Percentiles rank a stretch among this genome's conserved stretches.
Conservation (phyloP, 306 rosid genomes). For the Cucurbita pepo region DNA sequence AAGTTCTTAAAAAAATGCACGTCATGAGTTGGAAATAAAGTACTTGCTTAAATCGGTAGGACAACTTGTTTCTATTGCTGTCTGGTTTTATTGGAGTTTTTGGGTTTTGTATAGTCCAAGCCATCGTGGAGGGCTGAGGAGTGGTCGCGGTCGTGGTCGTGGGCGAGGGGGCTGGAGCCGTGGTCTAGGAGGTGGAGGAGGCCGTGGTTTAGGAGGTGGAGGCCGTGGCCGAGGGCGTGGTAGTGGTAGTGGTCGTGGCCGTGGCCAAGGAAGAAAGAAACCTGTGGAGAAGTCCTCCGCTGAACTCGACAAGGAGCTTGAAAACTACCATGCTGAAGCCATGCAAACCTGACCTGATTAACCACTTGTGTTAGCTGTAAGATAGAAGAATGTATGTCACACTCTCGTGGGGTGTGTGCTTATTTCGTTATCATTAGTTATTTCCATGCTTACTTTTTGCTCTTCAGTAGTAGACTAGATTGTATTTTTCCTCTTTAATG, state of each 20-base stretch:
- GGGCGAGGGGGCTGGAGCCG: constrained; percentile 21
- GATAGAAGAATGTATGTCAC: neutral
- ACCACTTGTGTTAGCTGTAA: neutral
- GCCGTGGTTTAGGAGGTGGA: neutral
- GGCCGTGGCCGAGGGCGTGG: neutral
- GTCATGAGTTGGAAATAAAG: neutral
- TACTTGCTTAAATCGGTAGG: neutral
- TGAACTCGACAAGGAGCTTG: constrained; percentile 76
- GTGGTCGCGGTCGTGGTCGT: constrained; percentile 8
- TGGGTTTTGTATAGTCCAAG: constrained; percentile 20
- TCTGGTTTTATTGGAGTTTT: neutral
- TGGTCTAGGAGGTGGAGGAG: neutral
- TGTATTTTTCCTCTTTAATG: neutral
- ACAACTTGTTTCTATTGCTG: neutral
- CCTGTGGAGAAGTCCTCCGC: constrained; percentile 59
- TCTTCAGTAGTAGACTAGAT: neutral
- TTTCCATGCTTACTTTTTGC: neutral
- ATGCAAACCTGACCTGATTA: constrained; percentile 32
- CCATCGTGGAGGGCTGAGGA: constrained; percentile 42
- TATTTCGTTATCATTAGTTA: neutral
- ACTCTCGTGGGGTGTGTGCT: neutral
- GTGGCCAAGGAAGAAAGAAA: constrained; percentile 46
- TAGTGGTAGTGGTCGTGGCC: neutral
- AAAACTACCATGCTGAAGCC: constrained; percentile 65
- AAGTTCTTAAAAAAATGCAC: neutral